These are phyloP conservation scores for Dictyostelium intermedium DNA, from an alignment of 78 protist genomes.

Conservation along the genomic window DNA sequence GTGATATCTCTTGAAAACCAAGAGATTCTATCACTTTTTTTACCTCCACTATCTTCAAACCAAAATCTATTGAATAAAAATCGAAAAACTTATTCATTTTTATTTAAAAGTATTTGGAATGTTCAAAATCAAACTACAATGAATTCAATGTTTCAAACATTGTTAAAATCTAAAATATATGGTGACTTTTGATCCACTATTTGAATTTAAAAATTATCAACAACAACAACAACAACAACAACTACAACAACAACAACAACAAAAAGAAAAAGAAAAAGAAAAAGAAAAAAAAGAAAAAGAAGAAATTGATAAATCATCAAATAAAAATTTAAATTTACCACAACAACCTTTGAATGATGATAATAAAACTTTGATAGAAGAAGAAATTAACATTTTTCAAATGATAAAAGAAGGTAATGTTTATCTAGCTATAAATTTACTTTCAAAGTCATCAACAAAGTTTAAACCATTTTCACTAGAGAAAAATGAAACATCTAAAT, in stretches of 20 bases:
- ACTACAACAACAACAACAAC: not conserved
- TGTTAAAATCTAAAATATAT: not conserved
- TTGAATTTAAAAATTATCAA: not conserved
- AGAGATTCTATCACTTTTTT: not conserved
- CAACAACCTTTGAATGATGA: not conserved
- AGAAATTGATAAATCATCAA: not conserved
- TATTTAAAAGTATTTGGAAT: not conserved
- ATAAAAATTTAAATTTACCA: not conserved
- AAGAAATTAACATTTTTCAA: not conserved
- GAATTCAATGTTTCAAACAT: not conserved
- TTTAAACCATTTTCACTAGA: not conserved
- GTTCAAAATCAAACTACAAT: not conserved
- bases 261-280: no score
- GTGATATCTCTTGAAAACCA: not conserved
- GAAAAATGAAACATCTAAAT: not conserved
- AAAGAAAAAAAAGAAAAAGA: no score
- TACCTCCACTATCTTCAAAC: not conserved
- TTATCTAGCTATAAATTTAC: not conserved
- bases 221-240: not conserved
- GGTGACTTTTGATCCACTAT: not conserved
- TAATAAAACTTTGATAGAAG: not conserved
- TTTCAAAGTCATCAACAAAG: not conserved
- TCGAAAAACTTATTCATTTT: no score
- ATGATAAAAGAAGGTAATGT: not conserved
- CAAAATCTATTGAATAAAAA: not conserved